A percentile compares a stretch with the other conserved stretches of the same genome.
phyloP scores from a whole-genome alignment of 768 basidiomycete species.

The Xanthoconium stramineum region DNA sequence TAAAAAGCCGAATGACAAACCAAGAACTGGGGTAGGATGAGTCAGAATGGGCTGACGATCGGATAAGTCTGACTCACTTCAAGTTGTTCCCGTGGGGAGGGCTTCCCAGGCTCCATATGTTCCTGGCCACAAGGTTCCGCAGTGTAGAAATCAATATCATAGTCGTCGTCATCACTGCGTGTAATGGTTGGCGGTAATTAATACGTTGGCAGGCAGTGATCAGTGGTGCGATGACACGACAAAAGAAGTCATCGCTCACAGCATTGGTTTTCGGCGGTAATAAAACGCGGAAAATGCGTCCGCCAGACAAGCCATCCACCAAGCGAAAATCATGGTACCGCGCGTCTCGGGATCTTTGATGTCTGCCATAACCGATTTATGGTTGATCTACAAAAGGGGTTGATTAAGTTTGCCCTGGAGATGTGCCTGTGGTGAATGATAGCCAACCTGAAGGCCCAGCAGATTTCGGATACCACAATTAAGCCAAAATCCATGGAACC shows the following conservation, averaged over 20 bases:
- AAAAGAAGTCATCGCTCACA: constrained; percentile 39
- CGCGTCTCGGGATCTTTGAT: constrained; percentile 73
- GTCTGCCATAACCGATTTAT: constrained; percentile 71
- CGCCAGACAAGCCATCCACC: constrained; percentile 88
- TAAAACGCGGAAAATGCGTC: constrained; percentile 84
- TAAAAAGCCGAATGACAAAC: constrained; percentile 39
- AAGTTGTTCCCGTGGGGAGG: constrained; percentile 74
- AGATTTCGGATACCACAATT: constrained; percentile 75
- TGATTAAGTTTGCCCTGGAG: constrained; percentile 6
- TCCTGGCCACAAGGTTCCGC: constrained; percentile 58
- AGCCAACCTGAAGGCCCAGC: constrained; percentile 64
- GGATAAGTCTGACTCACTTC: constrained; percentile 48
- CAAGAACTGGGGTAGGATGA: constrained; percentile 50
- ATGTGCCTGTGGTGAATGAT: constrained; percentile 11
- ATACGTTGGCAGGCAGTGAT: constrained; percentile 4
- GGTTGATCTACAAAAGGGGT: constrained; percentile 60
- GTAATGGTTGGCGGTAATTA: constrained; percentile 22
- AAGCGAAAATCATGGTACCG: constrained; percentile 86
- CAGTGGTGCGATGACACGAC: constrained; percentile 6
- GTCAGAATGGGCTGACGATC: not conserved
- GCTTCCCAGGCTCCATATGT: constrained; percentile 44
- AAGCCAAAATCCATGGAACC: constrained; percentile 85
- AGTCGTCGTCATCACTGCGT: constrained; percentile 75
- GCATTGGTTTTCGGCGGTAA: constrained; percentile 79
- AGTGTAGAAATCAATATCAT: constrained; percentile 86